phyloP scores from a whole-genome alignment of 768 basidiomycete species.

The Lactarius sanguifluus region DNA sequence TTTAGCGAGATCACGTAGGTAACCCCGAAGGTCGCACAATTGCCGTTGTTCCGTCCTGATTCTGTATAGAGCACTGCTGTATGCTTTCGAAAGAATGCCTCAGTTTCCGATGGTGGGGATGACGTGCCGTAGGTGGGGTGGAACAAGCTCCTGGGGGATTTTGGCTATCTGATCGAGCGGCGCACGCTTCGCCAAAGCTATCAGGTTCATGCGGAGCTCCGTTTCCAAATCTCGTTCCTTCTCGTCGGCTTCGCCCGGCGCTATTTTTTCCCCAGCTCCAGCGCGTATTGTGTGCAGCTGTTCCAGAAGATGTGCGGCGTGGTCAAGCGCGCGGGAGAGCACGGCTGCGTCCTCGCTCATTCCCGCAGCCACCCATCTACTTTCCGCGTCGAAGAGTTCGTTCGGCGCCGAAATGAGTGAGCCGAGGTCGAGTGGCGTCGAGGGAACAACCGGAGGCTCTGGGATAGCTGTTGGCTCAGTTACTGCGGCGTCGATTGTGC shows the following conservation, averaged over 20 bases:
- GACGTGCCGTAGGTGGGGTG: constrained; percentile 27
- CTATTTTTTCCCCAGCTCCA: constrained; percentile 22
- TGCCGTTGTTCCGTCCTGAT: background rate
- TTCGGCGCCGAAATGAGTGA: constrained; percentile 43
- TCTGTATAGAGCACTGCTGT: background rate
- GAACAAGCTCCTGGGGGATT: constrained; percentile 28
- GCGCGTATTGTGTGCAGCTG: constrained; percentile 40
- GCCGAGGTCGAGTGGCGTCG: constrained; percentile 42
- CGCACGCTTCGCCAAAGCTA: constrained; percentile 75
- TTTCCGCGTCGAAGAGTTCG: constrained; percentile 43
- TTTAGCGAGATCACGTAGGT: background rate
- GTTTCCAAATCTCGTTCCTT: constrained; percentile 53
- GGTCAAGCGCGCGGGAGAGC: constrained; percentile 55
- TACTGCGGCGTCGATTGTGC: constrained; percentile 14
- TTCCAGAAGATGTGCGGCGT: constrained; percentile 54
- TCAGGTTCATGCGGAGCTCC: constrained; percentile 66
- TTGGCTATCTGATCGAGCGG: constrained; percentile 51
- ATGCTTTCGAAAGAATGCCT: background rate
- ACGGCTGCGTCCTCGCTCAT: constrained; percentile 45
- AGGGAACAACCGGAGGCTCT: background rate
- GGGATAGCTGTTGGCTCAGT: background rate
- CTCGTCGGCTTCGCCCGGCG: constrained; percentile 19
- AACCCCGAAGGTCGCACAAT: background rate
- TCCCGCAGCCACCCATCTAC: constrained; percentile 37
- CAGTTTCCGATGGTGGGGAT: constrained; percentile 28